phyloP scores from a whole-genome alignment of 2,329 filamentous ascomycete genomes.

The Pyricularia pennisetigena region DNA sequence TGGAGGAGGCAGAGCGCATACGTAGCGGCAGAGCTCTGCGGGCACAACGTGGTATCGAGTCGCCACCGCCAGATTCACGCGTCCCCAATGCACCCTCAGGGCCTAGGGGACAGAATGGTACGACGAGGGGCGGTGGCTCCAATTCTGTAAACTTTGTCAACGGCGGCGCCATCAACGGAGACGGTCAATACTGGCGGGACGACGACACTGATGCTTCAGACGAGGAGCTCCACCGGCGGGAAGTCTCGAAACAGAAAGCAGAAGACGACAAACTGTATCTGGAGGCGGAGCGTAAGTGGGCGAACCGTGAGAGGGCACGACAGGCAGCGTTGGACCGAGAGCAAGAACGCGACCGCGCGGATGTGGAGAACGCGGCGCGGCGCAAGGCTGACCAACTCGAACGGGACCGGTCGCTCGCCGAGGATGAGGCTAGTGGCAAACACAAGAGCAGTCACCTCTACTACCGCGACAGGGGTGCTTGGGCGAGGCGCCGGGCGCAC shows the following conservation, averaged over 20 bases:
- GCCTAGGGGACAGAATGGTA: constrained; percentile 55
- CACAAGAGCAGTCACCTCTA: constrained; percentile 51
- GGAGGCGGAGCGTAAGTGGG: constrained; percentile 83
- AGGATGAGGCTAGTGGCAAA: constrained; percentile 66
- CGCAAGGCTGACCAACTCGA: constrained; percentile 62
- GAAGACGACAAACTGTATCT: constrained; percentile 74
- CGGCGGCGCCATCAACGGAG: constrained; percentile 57
- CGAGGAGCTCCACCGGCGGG: constrained; percentile 68
- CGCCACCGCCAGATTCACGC: constrained; percentile 53
- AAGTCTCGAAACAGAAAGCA: constrained; percentile 58
- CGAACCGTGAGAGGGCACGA: constrained; percentile 76
- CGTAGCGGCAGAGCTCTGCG: constrained; percentile 49
- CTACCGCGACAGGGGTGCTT: constrained; percentile 76
- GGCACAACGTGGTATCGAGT: constrained; percentile 53
- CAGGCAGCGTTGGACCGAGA: constrained; percentile 81
- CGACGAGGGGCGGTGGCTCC: constrained; percentile 16
- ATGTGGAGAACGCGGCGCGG: constrained; percentile 54
- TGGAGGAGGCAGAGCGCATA: constrained; percentile 75
- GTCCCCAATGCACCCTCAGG: constrained; percentile 66
- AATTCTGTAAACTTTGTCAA: constrained; percentile 64
- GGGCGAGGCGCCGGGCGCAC: constrained; percentile 69
- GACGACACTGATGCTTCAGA: constrained; percentile 85
- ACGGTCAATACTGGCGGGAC: constrained; percentile 38
- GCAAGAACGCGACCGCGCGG: constrained; percentile 67
- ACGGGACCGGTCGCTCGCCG: constrained; percentile 63